Base-by-base conservation (phyloP, 2,329 filamentous ascomycete genomes). In the Ceratocystis diversiconidia region DNA sequence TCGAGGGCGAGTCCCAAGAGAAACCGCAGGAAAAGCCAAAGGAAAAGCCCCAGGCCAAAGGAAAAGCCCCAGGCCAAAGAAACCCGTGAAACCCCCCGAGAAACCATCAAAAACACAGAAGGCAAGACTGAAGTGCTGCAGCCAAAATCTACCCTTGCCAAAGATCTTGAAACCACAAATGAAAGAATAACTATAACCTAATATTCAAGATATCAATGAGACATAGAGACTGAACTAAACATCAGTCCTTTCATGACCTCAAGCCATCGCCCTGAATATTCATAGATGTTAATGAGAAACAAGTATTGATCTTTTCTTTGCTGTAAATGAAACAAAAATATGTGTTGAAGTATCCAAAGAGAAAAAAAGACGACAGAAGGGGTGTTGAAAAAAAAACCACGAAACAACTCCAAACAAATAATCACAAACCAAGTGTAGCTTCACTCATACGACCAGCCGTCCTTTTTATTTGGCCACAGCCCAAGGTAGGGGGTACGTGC, bases 401-500 rank as follows among this genome's bases (percentile, higher is more conserved):
- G 17, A 50, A 36, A 50, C 15, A 63, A 55, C 32, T 36, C 43
- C 25, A 62, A 36, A 36, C 15, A 32, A 62, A 46, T 17, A 52
- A 50, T 46, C 12, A 62, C 30, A 57, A 62, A 50, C 43, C 36
- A 55, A 61, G 43, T 15, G 15, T 25, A 36, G 28, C 36, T 12
- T 57, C n/a, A 62, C 41, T 25, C 36, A 46, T 6, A 28, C 17
- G 55, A 46, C 17, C 12, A 28, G 19, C 25, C 19, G 25, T 25
- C 19, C 10, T 46, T 28, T 52, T 17, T 12, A 69, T 28, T 70
- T 70, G 59, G 76, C 73, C 63, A 82, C 60, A 28, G 28, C 79
- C 87, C 87, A 90, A 10, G 87, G 87, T 70, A 89, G 75, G 2
- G 85, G 81, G 72, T 89, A 90, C 1, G 86, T 89, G 63, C 86